These are phyloP conservation scores for Pachyrhizus erosus DNA, from an alignment of 306 rosid genomes.

Conservation along the genomic window DNA sequence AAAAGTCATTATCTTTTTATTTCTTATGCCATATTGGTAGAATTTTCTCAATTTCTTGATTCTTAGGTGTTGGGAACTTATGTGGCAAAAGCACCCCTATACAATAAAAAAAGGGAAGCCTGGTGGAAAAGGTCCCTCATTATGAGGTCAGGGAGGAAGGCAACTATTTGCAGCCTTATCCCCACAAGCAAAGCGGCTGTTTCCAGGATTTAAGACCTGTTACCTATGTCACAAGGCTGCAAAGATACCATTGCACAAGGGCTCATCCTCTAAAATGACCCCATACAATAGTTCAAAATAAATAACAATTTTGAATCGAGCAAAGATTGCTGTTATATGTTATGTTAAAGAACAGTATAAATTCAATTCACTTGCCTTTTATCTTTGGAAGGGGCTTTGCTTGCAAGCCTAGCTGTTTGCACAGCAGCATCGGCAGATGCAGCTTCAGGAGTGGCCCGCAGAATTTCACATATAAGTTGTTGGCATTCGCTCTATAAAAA, in stretches of 20 bases:
- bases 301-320: not conserved
- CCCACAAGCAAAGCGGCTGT: not conserved
- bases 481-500: slow-evolving; percentile 93
- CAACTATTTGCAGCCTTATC: not conserved
- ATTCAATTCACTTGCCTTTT: slow-evolving; percentile 70
- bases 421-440: slow-evolving; percentile 99
- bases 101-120: slow-evolving; percentile 11
- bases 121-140: not conserved
- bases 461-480: slow-evolving; percentile 96
- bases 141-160: not conserved
- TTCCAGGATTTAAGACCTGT: not conserved
- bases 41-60: slow-evolving; percentile 10
- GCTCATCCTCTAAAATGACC: not conserved
- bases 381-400: slow-evolving; percentile 89
- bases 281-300: slow-evolving; percentile 7
- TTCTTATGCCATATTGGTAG: slow-evolving; percentile 12
- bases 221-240: not conserved
- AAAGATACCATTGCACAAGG: not conserved
- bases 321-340: slow-evolving; percentile 19
- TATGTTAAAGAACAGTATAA: slow-evolving; percentile 36
- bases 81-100: slow-evolving; percentile 31
- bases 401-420: slow-evolving; percentile 98
- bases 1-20: slow-evolving; percentile 8
- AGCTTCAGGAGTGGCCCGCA: slow-evolving; percentile 99
- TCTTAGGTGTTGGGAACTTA: slow-evolving; percentile 14